Evolutionary conservation across 169 alveolate genomes (phyloP).

Genomic region (Eimeria falciformis): DNA sequence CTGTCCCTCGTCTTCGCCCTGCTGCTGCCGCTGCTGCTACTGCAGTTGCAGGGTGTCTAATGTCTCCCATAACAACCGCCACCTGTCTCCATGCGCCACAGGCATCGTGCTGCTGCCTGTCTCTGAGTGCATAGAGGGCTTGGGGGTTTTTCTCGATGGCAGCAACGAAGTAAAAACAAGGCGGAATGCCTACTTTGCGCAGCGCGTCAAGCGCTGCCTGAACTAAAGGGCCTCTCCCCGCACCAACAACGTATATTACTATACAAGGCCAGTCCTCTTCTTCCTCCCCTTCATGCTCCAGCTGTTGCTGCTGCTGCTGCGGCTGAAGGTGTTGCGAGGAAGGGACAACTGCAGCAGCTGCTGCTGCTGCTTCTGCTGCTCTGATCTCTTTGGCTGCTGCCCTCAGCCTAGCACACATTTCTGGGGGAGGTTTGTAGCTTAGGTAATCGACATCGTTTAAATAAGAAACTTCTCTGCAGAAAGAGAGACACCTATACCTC

Average conservation of each 20-base stretch:
- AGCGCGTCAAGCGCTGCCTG: slow-evolving; percentile 85
- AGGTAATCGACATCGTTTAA: neutral
- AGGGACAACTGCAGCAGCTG: neutral
- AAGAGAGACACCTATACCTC: neutral
- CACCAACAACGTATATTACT: slow-evolving; percentile 87
- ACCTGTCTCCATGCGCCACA: slow-evolving; percentile 74
- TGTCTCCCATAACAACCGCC: slow-evolving; percentile 82
- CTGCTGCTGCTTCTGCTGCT: neutral
- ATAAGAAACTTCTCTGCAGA: neutral
- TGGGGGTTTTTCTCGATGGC: slow-evolving; percentile 90
- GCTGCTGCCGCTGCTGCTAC: neutral
- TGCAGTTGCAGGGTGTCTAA: slow-evolving; percentile 70
- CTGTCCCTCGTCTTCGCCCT: slow-evolving; percentile 78
- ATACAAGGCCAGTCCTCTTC: slow-evolving; percentile 48
- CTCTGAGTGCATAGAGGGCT: slow-evolving; percentile 85
- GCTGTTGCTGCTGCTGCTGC: slow-evolving; percentile 59
- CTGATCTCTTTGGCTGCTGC: neutral
- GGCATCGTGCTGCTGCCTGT: slow-evolving; percentile 30
- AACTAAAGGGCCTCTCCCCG: slow-evolving; percentile 91
- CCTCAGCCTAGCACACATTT: neutral
- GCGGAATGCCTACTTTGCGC: slow-evolving; percentile 29
- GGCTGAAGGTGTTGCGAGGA: neutral
- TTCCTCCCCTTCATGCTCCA: slow-evolving; percentile 58
- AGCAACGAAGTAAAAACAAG: neutral
- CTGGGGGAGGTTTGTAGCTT: neutral